Percentiles rank a stretch among this genome's conserved stretches.
phyloP scores from a whole-genome alignment of 305 asterid species.

The Nicotiana rustica region DNA sequence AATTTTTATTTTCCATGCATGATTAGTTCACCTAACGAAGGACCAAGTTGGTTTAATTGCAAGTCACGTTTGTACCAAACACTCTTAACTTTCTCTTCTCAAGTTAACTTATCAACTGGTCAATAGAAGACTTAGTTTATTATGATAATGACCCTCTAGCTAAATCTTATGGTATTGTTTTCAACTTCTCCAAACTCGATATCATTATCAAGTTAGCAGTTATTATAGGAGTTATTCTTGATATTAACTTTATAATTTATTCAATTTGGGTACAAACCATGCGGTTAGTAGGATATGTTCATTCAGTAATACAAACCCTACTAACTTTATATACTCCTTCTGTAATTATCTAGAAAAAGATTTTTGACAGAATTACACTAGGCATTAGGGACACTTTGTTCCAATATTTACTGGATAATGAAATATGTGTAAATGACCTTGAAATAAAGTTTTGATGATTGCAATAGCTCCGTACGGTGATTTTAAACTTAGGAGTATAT shows the following conservation, averaged over 20 bases:
- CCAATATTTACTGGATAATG: no score
- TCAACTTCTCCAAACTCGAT: neutral
- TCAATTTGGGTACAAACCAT: neutral
- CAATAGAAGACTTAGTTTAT: neutral
- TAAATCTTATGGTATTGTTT: neutral
- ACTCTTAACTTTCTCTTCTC: neutral
- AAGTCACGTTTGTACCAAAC: slow-evolving; percentile 32
- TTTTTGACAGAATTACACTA: no score
- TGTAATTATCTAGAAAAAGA: no score
- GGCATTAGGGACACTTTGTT: no score
- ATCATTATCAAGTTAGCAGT: neutral
- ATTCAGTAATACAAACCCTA: neutral
- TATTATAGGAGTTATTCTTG: neutral
- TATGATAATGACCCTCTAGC: slow-evolving; percentile 18
- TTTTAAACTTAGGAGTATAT: no score
- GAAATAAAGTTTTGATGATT: no score
- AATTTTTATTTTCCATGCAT: neutral
- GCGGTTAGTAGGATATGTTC: neutral
- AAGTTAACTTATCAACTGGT: neutral
- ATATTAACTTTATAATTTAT: neutral
- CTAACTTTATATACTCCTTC: neutral
- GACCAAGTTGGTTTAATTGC: slow-evolving; percentile 29
- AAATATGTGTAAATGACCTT: no score
- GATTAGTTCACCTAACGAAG: slow-evolving; percentile 30
- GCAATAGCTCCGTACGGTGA: no score